Base-by-base conservation (phyloP, 805 yeast species). In the Saccharomyces eubayanus region DNA sequence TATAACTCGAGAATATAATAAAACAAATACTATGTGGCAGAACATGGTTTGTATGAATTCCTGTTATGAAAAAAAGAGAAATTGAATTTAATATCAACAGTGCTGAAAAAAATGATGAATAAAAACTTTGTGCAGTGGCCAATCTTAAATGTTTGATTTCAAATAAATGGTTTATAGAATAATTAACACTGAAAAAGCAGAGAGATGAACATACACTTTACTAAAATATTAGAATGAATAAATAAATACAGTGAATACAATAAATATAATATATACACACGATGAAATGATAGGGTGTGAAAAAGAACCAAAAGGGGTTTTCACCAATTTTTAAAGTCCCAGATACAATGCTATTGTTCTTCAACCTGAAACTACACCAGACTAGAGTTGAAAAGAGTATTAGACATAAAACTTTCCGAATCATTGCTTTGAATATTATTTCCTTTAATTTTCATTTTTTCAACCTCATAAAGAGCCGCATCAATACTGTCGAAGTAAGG, bases 401-500 rank as follows among this genome's bases (percentile, higher is more conserved):
- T 36, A 16, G 43, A 36, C 43, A 36, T 36, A 16, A 36, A 36
- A 36, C 43, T 36, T 9, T 36, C 43, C 3, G 43, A 36, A 36
- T 36, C 43, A 36, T 36, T 36, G 24, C 16, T 36, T 16, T 8
- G 43, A 8, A n/a, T 16, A 9, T 10, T 16, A 16, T 36, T 36
- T 16, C 43, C 43, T 16, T 36, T 36, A 3, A n/a, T 11, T 47
- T 47, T 51, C 28, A 47, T 29, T 14, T 43, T 47, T 45, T 55
- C 57, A 28, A 55, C 40, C 46, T 21, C 46, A 6, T 40, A 28
- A 3, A 55, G 28, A n/a, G 65, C 63, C n/a, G 57, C 63, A 24
- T 57, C 58, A 12, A 61, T 55, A 14, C 51, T 55, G 6, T 53
- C 30, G 46, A 61, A 61, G 48, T 52, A 59, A 30, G 56, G 54